Base-by-base conservation (phyloP, 345 rosid species). In the Syzygium aqueum region DNA sequence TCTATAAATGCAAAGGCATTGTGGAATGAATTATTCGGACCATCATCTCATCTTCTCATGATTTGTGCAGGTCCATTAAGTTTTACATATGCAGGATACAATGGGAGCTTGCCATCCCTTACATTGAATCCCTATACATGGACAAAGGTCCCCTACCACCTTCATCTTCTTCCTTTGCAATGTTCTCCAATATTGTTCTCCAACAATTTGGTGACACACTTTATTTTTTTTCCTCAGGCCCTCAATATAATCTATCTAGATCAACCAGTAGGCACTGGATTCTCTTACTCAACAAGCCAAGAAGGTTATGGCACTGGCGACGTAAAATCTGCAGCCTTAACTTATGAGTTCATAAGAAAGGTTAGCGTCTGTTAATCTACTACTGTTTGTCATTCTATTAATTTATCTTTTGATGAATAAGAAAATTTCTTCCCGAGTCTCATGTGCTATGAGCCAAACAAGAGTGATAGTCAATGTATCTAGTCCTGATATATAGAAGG, bases 31-130 rank as follows among this genome's bases (percentile, higher is more conserved):
- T 33, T 73, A 73, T 73, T 73, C 22, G 27, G 23, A 16, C 23
- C 40, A 6, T 52, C 49, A 37, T 73, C 82, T 73, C 49, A 37
- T 73, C 27, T 73, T 85, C 28, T 53, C 30, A 17, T 53, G 65
- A 37, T 73, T 21, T 19, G 49, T 84, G 56, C 67, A 86, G 89
- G 89, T 57, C 89, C 89, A 12, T 46, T 88, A 30, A 28, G 23
- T 30, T 86, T 86, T 84, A 17, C 33, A 3, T 65, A n/a, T 37
- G 7, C 53, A 21, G 85, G 37, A 19, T 88, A 50, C 87, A 86
- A 59, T 46, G 89, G 87, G 40, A 59, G 86, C 84, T 88, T 88
- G 52, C 89, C 89, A 27, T 53, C 77, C 43, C 86, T 88, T 33
- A 51, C 22, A 11, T 27, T 86, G 22, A 86, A 88, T 67, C 85